Evolutionary conservation across 2,329 filamentous ascomycete genomes (phyloP), one percentile per base, ranked within the genome.

Genomic region (Grosmannia serpens): DNA sequence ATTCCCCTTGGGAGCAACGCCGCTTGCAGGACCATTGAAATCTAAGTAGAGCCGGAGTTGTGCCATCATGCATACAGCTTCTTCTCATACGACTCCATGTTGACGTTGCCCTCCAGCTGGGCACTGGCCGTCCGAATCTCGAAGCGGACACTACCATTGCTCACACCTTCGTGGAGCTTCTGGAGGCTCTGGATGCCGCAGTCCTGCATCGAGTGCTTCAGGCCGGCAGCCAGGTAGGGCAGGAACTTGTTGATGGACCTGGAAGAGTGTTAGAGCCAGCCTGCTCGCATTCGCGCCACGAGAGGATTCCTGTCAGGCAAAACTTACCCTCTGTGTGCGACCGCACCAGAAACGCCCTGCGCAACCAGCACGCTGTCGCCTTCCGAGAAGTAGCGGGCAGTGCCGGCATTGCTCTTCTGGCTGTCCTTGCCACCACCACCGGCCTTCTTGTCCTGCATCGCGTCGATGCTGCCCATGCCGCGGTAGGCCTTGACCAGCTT

Each of bases 11-110:
- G 13, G 47, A 50, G 22, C 26, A 17, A 27, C 3, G 11, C 22
- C 26, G 9, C n/a, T 11, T 47, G 44, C 47, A 9, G 11, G 24
- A 10, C 6, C 24, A 24, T 8, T 15, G 22, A 24, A 38, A 24
- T 38, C n/a, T 5, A 38, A 38, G 31, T 26, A 35, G 15, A 38
- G 22, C 24, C 29, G 33, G 9, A 17, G 22, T 35, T 24, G 24
- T 15, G 20, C 50, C 22, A 22, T 66, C 84, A 96, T 68, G 91
- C 90, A 76, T 95, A 99, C 65, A 99, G 87, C 83, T 97, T 99
- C 88, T 99, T 99, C 81, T 97, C 94, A 72, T 95, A 97, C 71
- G 89, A 92, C 79, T 97, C 91, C 81, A 99, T 91, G 77, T 97
- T 95, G 62, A 99, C 91, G 70, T 92, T 94, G 64, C 94, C 94